Evolutionary conservation across 768 basidiomycete genomes (phyloP), one percentile per base, ranked within the genome.

Genomic region (Lentinula aciculospora): DNA sequence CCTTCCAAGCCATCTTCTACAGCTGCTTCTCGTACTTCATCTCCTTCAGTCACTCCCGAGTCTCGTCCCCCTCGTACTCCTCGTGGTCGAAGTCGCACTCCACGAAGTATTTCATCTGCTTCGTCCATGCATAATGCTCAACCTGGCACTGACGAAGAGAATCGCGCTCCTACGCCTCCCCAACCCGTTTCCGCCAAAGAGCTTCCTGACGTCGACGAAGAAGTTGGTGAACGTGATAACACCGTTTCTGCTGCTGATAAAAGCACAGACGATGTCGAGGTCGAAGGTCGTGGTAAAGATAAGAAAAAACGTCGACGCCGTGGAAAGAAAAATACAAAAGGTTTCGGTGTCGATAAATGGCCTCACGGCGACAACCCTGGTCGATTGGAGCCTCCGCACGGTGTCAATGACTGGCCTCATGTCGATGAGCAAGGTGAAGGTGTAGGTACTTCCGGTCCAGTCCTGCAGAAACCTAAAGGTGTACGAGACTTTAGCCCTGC

Each of bases 241-340:
- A 36, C 36, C 13, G 49, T 50, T 21, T 19, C 8, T 21, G 10
- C 19, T 21, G 21, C 7, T 6, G 37, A 15, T n/a, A n/a, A 39
- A 39, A 17, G 37, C 0, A 6, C 27, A 48, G 28, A 48, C 25
- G 15, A n/a, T 28, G 4, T 17, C 21, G 47, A 48, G 4, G 28
- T 19, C 49, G 31, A 51, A n/a, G 40, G 27, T 25, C 19, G 23
- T 4, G 15, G 45, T 46, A 23, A 37, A 12, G 36, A 39, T 10
- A 53, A 53, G 51, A 56, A 45, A 19, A 56, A 56, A 10, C 54
- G 54, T n/a, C 54, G 54, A 31, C 54, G 54, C 4, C 54, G 40
- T 37, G 54, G 54, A 3, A 56, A 56, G 40, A 56, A 56, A 23
- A 23, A 21, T 17, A 37, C 51, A n/a, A 53, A 39, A 44, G 27